Evolutionary conservation across 805 yeast genomes (phyloP).

Genomic region (Candida saitoana): DNA sequence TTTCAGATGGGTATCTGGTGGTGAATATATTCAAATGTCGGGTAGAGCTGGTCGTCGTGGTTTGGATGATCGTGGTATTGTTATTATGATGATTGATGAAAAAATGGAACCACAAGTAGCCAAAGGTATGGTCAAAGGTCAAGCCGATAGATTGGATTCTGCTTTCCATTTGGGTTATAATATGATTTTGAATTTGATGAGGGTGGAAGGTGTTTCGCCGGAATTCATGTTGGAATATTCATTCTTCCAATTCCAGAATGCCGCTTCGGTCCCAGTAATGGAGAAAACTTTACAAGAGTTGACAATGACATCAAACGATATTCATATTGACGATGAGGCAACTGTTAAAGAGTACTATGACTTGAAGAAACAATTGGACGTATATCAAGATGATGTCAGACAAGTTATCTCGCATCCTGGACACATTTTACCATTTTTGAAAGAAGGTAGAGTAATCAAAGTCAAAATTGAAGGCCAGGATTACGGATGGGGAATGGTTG

Average conservation of each 20-base stretch:
- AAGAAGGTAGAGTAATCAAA: conserved; percentile 80
- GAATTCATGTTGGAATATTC: conserved; percentile 95
- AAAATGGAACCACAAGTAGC: conserved; percentile 99
- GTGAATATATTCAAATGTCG: conserved; percentile 99
- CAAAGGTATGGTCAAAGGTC: conserved; percentile 99
- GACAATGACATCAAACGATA: conserved; percentile 43
- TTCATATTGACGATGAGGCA: conserved; percentile 69
- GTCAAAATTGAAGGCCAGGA: conserved; percentile 59
- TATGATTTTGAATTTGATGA: conserved; percentile 91
- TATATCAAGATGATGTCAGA: conserved; percentile 70
- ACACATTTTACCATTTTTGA: conserved; percentile 75
- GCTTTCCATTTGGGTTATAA: conserved; percentile 97
- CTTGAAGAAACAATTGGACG: conserved; percentile 63
- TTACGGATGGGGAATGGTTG: conserved; percentile 97
- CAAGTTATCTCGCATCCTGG: conserved; percentile 90
- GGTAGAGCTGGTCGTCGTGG: conserved; percentile 99
- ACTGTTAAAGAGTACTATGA: conserved; percentile 80
- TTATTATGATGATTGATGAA: conserved; percentile 98
- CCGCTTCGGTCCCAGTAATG: conserved; percentile 81
- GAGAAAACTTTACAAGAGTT: conserved; percentile 61
- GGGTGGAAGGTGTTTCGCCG: conserved; percentile 98
- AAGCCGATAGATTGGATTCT: conserved; percentile 94
- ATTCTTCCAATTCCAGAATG: conserved; percentile 92
- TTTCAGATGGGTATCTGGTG: conserved; percentile 98
- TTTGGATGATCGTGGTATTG: conserved; percentile 97